Evolutionary conservation across 73 alveolate genomes (phyloP).

Genomic region (Breviolum minutum): DNA sequence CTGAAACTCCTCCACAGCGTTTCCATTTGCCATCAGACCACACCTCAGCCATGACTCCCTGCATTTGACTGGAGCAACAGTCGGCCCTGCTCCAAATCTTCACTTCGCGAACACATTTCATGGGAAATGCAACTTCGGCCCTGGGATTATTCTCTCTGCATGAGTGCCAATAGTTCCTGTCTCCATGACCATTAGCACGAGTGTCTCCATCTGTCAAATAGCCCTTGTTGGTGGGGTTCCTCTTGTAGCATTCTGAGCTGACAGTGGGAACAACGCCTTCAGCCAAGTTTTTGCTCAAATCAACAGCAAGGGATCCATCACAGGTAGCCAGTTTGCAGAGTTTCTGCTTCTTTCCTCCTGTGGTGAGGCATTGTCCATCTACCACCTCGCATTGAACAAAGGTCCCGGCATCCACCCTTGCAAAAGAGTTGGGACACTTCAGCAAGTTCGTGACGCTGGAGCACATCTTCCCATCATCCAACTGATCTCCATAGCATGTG

Average conservation of each 20-base stretch:
- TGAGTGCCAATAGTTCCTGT: conserved; percentile 17
- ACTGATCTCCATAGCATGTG: conserved; percentile 5
- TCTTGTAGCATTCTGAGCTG: conserved; percentile 32
- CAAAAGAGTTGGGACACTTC: background rate
- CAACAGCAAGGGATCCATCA: background rate
- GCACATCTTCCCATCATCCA: conserved; percentile 8
- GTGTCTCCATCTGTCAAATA: conserved; percentile 40
- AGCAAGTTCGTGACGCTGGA: conserved; percentile 17
- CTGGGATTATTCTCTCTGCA: background rate
- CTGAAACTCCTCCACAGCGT: conserved; percentile 7
- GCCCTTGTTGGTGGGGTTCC: conserved; percentile 8
- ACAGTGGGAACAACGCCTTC: background rate
- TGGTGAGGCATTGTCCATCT: conserved; percentile 27
- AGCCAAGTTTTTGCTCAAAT: background rate
- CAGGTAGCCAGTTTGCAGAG: background rate
- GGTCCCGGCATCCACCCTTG: background rate
- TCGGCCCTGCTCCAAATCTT: conserved; percentile 12
- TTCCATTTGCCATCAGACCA: conserved; percentile 35
- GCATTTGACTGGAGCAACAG: conserved; percentile 7
- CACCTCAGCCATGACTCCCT: conserved; percentile 7
- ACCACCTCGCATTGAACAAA: conserved; percentile 30
- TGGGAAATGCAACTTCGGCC: background rate
- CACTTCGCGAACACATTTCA: background rate
- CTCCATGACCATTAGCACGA: background rate
- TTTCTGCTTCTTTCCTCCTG: conserved; percentile 1